Evolutionary conservation across 768 basidiomycete genomes (phyloP).

Genomic region (Agrocybe pediades): DNA sequence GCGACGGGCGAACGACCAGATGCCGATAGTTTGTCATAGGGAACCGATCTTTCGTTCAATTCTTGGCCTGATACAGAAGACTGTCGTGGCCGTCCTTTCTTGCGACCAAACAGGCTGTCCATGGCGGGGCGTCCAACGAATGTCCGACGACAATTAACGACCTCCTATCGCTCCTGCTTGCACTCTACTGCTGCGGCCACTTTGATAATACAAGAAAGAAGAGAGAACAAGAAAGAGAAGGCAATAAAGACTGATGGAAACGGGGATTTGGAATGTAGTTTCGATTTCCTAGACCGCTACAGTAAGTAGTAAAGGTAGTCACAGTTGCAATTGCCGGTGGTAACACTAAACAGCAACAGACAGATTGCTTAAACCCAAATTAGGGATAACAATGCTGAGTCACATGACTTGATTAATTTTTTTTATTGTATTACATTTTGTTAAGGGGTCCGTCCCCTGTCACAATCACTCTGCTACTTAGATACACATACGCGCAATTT

Average conservation of each 20-base stretch:
- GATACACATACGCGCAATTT: conserved; percentile 3
- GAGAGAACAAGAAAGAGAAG: not conserved
- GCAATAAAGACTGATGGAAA: not conserved
- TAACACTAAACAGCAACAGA: not conserved
- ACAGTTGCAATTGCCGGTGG: not conserved
- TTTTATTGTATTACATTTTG: not conserved
- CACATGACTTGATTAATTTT: not conserved
- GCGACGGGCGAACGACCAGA: conserved; percentile 60
- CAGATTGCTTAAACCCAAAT: not conserved
- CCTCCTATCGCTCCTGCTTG: conserved; percentile 5
- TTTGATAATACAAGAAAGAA: not conserved
- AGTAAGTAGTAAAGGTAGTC: not conserved
- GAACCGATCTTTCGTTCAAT: conserved; percentile 66
- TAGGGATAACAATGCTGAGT: not conserved
- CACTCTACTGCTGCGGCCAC: not conserved
- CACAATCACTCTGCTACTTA: not conserved
- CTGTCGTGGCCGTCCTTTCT: conserved; percentile 60
- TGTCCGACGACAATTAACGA: conserved; percentile 2
- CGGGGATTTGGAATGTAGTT: not conserved
- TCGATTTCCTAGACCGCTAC: not conserved
- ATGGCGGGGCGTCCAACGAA: conserved; percentile 33
- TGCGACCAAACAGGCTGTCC: conserved; percentile 70
- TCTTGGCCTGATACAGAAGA: conserved; percentile 63
- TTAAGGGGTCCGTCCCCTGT: no score
- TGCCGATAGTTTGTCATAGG: conserved; percentile 69